A percentile compares a stretch with the other conserved stretches of the same genome.
Conservation (phyloP, 352 stramenopile species). For the Globisporangium lucens region DNA sequence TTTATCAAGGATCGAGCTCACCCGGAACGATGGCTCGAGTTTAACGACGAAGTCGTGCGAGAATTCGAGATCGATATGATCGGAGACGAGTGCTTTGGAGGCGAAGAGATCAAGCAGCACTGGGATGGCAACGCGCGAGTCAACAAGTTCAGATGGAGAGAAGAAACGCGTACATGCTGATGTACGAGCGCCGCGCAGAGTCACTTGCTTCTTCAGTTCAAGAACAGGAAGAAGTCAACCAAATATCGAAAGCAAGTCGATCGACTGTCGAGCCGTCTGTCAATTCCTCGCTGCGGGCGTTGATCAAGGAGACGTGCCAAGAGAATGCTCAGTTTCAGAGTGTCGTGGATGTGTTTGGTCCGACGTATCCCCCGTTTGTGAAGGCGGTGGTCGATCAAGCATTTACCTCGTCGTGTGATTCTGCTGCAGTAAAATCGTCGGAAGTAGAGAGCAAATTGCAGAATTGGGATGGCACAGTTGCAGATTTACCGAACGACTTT, state of each 20-base stretch:
- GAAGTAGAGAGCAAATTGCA: not conserved
- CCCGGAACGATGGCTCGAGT: constrained; percentile 81
- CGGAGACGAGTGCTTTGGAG: constrained; percentile 87
- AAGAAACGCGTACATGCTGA: constrained; percentile 74
- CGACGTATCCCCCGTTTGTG: constrained; percentile 31
- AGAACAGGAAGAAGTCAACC: not conserved
- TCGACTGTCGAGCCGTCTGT: not conserved
- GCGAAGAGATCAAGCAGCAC: constrained; percentile 66
- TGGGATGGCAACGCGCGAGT: constrained; percentile 43
- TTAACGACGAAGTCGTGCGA: constrained; percentile 90
- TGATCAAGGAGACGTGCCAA: constrained; percentile 20
- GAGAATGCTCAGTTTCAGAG: constrained; percentile 35
- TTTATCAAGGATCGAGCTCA: constrained; percentile 84
- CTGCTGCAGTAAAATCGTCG: not conserved
- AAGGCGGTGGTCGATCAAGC: constrained; percentile 14
- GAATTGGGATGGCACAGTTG: not conserved
- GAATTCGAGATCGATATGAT: constrained; percentile 78
- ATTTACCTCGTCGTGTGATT: not conserved
- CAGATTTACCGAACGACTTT: not conserved
- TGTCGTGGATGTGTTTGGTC: constrained; percentile 36
- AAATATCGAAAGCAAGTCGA: not conserved
- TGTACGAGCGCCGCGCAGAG: constrained; percentile 51
- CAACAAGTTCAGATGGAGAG: constrained; percentile 52
- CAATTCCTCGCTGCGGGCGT: constrained; percentile 9
- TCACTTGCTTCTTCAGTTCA: not conserved